phyloP scores from a whole-genome alignment of 129 eudicot species.

The Chrysanthemum seticuspe region DNA sequence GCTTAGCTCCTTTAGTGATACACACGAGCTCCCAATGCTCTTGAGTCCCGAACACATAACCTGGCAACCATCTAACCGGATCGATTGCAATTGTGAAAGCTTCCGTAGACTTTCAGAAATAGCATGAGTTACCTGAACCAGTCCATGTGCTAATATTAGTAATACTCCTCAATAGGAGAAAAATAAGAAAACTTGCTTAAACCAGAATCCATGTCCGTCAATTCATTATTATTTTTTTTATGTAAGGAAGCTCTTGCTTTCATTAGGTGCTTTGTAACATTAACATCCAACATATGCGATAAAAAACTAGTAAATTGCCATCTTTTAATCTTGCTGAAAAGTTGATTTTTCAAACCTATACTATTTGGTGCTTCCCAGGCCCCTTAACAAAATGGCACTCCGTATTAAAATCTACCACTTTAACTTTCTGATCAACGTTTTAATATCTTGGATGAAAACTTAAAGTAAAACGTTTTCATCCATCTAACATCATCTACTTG shows the following conservation, averaged over 20 bases:
- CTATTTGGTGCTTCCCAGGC: neutral
- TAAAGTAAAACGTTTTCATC: neutral
- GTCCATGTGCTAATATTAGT: slow-evolving; percentile 16
- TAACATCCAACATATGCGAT: neutral
- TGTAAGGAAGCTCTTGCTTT: neutral
- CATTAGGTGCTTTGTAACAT: neutral
- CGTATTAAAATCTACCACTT: neutral
- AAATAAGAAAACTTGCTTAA: neutral
- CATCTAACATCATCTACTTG: neutral
- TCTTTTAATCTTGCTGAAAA: neutral
- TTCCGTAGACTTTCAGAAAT: slow-evolving; percentile 74
- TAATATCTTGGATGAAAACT: neutral
- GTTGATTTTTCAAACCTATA: neutral
- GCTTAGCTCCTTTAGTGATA: slow-evolving; percentile 74
- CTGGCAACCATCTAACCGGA: slow-evolving; percentile 82
- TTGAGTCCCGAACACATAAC: slow-evolving; percentile 77
- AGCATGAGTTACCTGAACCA: slow-evolving; percentile 69
- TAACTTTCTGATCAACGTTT: neutral
- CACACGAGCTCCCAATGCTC: slow-evolving; percentile 69
- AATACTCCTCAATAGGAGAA: neutral
- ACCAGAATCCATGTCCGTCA: neutral
- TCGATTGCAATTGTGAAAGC: slow-evolving; percentile 65
- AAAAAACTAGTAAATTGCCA: neutral
- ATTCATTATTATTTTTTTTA: neutral
- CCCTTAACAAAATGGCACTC: neutral